These are phyloP conservation scores for Coelastrella sp. DNA, from an alignment of 139 green algal species.

Conservation along the genomic window DNA sequence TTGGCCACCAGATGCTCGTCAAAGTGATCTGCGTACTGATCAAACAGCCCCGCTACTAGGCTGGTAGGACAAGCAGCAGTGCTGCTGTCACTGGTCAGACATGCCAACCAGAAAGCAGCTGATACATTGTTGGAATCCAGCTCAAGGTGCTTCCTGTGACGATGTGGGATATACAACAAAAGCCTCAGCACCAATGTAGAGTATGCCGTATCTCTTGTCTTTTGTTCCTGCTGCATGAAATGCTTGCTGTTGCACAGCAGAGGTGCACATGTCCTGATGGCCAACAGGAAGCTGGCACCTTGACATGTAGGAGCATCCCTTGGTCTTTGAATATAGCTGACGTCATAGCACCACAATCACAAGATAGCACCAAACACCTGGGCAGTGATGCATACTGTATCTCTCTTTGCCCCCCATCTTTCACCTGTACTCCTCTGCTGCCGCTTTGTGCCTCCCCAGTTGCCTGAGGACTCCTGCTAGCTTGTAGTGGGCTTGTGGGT, in stretches of 20 bases:
- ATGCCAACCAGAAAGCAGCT: conserved; percentile 64
- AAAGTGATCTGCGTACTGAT: conserved; percentile 67
- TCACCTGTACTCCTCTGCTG: conserved; percentile 38
- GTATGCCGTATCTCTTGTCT: too few species aligned
- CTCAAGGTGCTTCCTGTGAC: conserved; percentile 57
- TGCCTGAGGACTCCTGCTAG: conserved; percentile 21
- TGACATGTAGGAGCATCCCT: too few species aligned
- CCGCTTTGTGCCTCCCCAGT: conserved; percentile 1
- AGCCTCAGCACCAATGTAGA: neutral
- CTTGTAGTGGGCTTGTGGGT: conserved; percentile 61
- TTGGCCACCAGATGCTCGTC: conserved; percentile 63
- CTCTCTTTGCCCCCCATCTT: too few species aligned
- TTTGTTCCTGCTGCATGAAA: too few species aligned
- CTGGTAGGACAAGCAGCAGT: conserved; percentile 28
- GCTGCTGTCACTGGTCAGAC: conserved; percentile 47
- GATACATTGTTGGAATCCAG: conserved; percentile 51
- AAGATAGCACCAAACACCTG: too few species aligned
- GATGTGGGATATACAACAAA: neutral
- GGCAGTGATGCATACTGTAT: too few species aligned
- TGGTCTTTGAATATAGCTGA: too few species aligned
- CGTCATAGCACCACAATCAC: too few species aligned
- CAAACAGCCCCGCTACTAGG: conserved; percentile 66
- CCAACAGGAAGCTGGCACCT: too few species aligned
- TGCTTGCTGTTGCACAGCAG: too few species aligned
- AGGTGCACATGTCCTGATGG: too few species aligned